Evolutionary conservation across 345 rosid genomes (phyloP), one percentile per base, ranked within the genome.

Genomic region (Populus ilicifolia): DNA sequence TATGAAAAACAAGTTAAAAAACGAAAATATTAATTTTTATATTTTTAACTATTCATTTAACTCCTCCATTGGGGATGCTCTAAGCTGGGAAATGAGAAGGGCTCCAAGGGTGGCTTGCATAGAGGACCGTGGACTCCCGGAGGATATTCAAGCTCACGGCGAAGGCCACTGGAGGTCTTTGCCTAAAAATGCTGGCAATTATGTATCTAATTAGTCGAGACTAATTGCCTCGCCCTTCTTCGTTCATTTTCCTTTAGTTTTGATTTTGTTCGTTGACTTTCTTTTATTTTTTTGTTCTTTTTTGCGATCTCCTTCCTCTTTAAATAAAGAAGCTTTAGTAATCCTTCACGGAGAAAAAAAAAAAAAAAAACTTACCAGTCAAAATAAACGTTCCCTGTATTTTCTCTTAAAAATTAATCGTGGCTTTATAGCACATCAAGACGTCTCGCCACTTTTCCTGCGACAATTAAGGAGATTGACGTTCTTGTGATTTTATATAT

Each of bases 81-180:
- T n/a, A 74, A 78, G 27, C 38, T 14, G 30, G 27, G 71, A 61
- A 65, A 89, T 89, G 94, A 92, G 90, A 68, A 80, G 90, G 54
- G 84, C 64, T 80, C 92, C 1, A 88, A 88, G 84, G 89, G 85
- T 8, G 94, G 92, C 16, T 80, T 88, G 75, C 91, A 85, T 38
- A 85, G 89, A 71, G 94, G 92, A 9, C 90, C 90, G 2, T 90
- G 92, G 94, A 86, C 90, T 67, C 80, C 83, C 11, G 75, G 84
- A 75, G 50, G 86, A 88, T 72, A 83, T 90, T 66, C 79, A 88
- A 78, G 77, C 80, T 52, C 90, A 87, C 20, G 94, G 91, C 14
- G 91, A 90, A 78, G 94, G 94, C 68, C 82, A 82, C 11, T 90
- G 94, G 94, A 79, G 87, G 79, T 86, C 88, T 9, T 75, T 90